A percentile compares a stretch with the other conserved stretches of the same genome.
phyloP scores from a whole-genome alignment of 345 rosid genomes.

The Geranium brycei region DNA sequence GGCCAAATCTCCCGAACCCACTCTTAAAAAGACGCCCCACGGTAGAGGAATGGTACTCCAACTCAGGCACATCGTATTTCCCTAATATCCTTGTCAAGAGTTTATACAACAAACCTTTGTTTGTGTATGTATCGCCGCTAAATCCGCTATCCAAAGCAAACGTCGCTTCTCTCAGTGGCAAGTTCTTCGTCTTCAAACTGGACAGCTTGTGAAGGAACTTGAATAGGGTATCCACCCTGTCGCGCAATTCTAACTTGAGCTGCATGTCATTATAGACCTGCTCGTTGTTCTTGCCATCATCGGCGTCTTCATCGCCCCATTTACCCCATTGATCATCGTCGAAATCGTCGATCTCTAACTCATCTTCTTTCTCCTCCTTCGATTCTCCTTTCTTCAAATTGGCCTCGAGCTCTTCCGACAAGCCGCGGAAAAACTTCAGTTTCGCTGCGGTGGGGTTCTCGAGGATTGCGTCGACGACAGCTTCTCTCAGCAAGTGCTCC shows the following conservation, averaged over 20 bases:
- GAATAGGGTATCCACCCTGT: slow-evolving; percentile 73
- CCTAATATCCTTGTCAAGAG: slow-evolving; percentile 46
- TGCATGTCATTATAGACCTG: slow-evolving; percentile 62
- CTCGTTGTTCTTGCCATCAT: slow-evolving; percentile 24
- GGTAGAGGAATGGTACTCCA: slow-evolving; percentile 89
- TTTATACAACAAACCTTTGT: slow-evolving; percentile 58
- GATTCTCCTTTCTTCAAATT: slow-evolving; percentile 30
- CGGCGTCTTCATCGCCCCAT: slow-evolving; percentile 81
- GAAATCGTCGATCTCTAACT: slow-evolving; percentile 58
- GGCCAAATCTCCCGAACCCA: slow-evolving; percentile 93
- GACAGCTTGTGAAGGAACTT: slow-evolving; percentile 71
- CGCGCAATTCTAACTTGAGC: slow-evolving; percentile 76
- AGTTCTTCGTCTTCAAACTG: slow-evolving; percentile 35
- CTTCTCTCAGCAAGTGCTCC: slow-evolving; percentile 84
- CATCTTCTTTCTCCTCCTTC: slow-evolving; percentile 37
- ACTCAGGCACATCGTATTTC: slow-evolving; percentile 56
- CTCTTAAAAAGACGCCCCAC: slow-evolving; percentile 93
- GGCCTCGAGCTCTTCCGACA: slow-evolving; percentile 60
- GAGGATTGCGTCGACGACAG: slow-evolving; percentile 59
- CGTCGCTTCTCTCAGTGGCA: slow-evolving; percentile 40
- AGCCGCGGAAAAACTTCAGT: slow-evolving; percentile 60
- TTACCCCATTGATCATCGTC: slow-evolving; percentile 96
- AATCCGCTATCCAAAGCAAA: slow-evolving; percentile 40
- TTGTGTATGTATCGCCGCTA: slow-evolving; percentile 34
- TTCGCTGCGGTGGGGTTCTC: slow-evolving; percentile 60